Conservation (phyloP, 208 protist genomes). For the Leptomonas pyrrhocoris region DNA sequence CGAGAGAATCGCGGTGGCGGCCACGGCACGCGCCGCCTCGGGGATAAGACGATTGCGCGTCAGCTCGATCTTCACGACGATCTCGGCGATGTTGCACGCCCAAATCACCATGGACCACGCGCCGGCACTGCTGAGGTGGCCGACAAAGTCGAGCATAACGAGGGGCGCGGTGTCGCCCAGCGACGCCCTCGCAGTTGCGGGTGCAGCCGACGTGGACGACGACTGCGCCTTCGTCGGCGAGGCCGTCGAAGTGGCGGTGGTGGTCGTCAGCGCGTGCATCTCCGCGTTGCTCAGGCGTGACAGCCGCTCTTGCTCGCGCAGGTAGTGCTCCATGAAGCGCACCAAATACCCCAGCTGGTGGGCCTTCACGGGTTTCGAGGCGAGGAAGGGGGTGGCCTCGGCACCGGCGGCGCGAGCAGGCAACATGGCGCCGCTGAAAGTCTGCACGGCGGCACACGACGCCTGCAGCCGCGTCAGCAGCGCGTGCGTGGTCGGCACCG, state of each 20-base stretch:
- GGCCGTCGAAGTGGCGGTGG: background rate
- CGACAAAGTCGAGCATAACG: conserved; percentile 72
- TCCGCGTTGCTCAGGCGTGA: conserved; percentile 36
- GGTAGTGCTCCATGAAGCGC: conserved; percentile 73
- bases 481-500: background rate
- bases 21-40: conserved; percentile 32
- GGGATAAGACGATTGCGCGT: conserved; percentile 40
- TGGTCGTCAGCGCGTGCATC: conserved; percentile 7
- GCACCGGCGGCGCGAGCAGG: conserved; percentile 23
- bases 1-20: conserved; percentile 57
- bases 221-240: background rate
- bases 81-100: conserved; percentile 69
- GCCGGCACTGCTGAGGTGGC: conserved; percentile 53
- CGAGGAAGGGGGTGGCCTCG: conserved; percentile 35
- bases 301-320: conserved; percentile 54
- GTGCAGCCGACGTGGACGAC: background rate
- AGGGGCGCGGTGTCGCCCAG: conserved; percentile 49
- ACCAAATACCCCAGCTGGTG: conserved; percentile 46
- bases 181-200: too few species aligned
- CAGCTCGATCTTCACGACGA: conserved; percentile 50
- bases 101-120: conserved; percentile 73
- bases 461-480: conserved; percentile 22
- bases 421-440: conserved; percentile 1
- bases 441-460: conserved; percentile 19
- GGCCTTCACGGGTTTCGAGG: conserved; percentile 11